Base-by-base conservation (phyloP, 2,329 filamentous ascomycete genomes). In the Tolypocladium tropicale region DNA sequence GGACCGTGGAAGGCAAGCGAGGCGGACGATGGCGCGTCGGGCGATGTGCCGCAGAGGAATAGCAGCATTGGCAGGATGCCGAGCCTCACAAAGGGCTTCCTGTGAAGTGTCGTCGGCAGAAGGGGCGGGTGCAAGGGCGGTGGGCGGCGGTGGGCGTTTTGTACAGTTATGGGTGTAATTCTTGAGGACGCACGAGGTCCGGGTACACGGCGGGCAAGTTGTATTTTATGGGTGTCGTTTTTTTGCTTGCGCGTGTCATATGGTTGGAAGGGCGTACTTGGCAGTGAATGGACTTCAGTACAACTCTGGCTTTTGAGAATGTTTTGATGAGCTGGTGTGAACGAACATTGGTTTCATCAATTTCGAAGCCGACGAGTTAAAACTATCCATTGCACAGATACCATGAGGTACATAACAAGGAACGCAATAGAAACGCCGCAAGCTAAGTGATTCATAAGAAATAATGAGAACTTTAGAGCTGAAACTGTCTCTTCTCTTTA, bases 31-130 rank as follows among this genome's bases (percentile, higher is more conserved):
- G 65, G 60, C 28, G 67, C 70, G 14, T 57, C 64, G 28, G 66
- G 81, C 57, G 82, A 84, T 54, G 75, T 85, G 53, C 84, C 83
- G 18, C 79, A 80, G 69, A 76, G 86, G 65, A 88, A 88, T 74
- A 83, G 80, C 70, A 85, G 83, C 70, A 72, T 85, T 71, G 78
- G 75, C 59, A 78, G 83, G 66, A 76, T 77, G 63, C 80, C 82
- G 56, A 90, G 87, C 70, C 75, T 89, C 69, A 90, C 84, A 50
- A 90, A 91, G 72, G 88, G 88, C n/a, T 90, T 91, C 67, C 74
- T 90, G 70, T 90, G 39, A 64, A 32, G 28, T 12, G 9, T 4
- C 21, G 18, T 30, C 9, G 28, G 18, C 28, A 21, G 4, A 30
- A 9, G 10, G 18, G 16, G 16, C 10, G 18, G 46, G 28, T 1